Evolutionary conservation across 2,329 filamentous ascomycete species (phyloP).

Genomic region (Polytolypa hystricis): DNA sequence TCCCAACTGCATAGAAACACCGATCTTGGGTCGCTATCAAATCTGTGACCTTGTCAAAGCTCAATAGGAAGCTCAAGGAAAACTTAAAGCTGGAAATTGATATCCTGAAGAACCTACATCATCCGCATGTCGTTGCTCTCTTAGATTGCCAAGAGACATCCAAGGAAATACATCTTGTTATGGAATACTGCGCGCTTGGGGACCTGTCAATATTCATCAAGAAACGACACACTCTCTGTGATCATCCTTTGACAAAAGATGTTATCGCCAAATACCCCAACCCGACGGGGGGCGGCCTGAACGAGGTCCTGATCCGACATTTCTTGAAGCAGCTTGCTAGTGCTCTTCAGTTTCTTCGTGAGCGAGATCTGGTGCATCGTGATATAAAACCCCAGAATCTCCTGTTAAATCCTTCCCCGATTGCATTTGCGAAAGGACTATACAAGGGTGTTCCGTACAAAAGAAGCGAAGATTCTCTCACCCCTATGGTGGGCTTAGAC

Average conservation of each 20-base stretch:
- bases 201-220: constrained; percentile 95
- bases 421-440: constrained; percentile 53
- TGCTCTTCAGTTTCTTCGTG: constrained; percentile 77
- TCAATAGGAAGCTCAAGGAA: constrained; percentile 93
- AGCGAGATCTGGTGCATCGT: constrained; percentile 81
- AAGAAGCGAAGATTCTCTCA: constrained; percentile 67
- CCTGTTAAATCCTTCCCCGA: constrained; percentile 69
- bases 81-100: constrained; percentile 93
- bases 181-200: constrained; percentile 96
- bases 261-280: constrained; percentile 93
- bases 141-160: constrained; percentile 85
- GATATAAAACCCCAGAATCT: constrained; percentile 98
- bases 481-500: constrained; percentile 66
- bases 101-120: constrained; percentile 84
- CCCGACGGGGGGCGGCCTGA: constrained; percentile 67
- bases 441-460: constrained; percentile 60
- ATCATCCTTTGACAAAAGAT: constrained; percentile 71
- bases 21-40: constrained; percentile 87
- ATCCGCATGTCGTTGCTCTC: constrained; percentile 92
- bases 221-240: constrained; percentile 70
- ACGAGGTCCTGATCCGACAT: constrained; percentile 93
- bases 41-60: constrained; percentile 77
- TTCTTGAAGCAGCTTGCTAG: constrained; percentile 92
- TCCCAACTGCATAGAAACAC: constrained; percentile 33
- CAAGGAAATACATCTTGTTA: constrained; percentile 87